phyloP scores from a whole-genome alignment of 176 grass and related monocot species.

The Aegilops bicornis region DNA sequence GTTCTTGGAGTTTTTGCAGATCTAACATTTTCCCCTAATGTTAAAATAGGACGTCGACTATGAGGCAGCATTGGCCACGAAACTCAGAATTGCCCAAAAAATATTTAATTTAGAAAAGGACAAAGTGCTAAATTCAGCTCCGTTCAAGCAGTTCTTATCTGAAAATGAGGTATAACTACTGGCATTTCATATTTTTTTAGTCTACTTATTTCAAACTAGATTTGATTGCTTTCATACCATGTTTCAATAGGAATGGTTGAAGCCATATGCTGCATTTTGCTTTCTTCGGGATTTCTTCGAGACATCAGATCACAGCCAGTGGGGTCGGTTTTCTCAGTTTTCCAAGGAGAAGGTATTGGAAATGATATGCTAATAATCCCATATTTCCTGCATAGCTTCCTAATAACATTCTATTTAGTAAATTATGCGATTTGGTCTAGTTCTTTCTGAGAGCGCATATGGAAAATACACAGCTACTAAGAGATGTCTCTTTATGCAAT shows the following conservation, averaged over 20 bases:
- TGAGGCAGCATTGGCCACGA: constrained; percentile 71
- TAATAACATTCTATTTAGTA: background rate
- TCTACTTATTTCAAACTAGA: constrained; percentile 21
- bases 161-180: constrained; percentile 80
- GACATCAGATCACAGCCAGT: constrained; percentile 95
- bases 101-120: constrained; percentile 90
- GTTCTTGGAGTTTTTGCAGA: background rate
- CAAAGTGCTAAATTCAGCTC: constrained; percentile 71
- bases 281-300: constrained; percentile 96
- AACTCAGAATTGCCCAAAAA: constrained; percentile 86
- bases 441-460: constrained; percentile 23
- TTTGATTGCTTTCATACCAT: constrained; percentile 11
- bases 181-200: constrained; percentile 8
- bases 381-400: background rate
- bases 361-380: constrained; percentile 16
- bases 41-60: constrained; percentile 87
- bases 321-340: constrained; percentile 88
- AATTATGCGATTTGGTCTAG: constrained; percentile 14
- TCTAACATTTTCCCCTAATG: constrained; percentile 4
- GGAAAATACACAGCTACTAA: constrained; percentile 27
- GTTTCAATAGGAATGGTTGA: constrained; percentile 91
- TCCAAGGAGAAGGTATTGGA: constrained; percentile 82
- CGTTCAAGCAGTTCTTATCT: constrained; percentile 89
- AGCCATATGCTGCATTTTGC: constrained; percentile 99
- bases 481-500: constrained; percentile 15